Base-by-base conservation (phyloP, 306 rosid species). In the Styphnolobium japonicum region DNA sequence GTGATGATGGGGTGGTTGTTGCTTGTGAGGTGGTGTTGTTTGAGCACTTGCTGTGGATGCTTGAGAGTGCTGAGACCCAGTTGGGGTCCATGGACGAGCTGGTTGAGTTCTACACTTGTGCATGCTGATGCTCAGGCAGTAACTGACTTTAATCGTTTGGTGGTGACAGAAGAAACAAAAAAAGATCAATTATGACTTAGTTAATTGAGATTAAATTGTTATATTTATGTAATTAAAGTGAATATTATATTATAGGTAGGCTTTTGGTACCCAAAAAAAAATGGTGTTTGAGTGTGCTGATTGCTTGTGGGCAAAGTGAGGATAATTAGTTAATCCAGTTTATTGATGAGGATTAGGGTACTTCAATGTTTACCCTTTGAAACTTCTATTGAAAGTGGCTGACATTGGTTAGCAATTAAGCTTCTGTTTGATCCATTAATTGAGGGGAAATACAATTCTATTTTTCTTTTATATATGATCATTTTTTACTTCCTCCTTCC, bases 41-140 rank as follows among this genome's bases (percentile, higher is more conserved):
- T 15, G 97, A 94, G 79, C 98, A 94, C 84, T 78, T 94, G 85
- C 64, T 94, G 42, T 94, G 98, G 98, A 92, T 94, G 95, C 91
- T 94, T 11, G 90, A 92, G 55, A 88, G 90, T 76, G 80, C 80
- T 1, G 97, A 82, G 75, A 78, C 82, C 8, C 97, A 89, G 67
- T 39, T 94, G 89, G 97, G 97, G 15, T 89, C 92, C 81, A 84
- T 87, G 88, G 93, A 92, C 14, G 97, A 94, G 77, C 82, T 94
- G 31, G 97, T 89, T 37, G 90, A 91, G 73, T 89, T 94, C 87
- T 94, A 94, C 85, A 87, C 87, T 51, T 90, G 90, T 81, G 82
- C 87, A 48, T 77, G 84, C 66, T 90, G 84, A 89, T 25, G 23
- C 34, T 31, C n/a, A 55, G 67, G 25, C 15, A 22, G 67, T 49